phyloP scores from a whole-genome alignment of 2,329 filamentous ascomycete genomes.

The Fusarium coicis region DNA sequence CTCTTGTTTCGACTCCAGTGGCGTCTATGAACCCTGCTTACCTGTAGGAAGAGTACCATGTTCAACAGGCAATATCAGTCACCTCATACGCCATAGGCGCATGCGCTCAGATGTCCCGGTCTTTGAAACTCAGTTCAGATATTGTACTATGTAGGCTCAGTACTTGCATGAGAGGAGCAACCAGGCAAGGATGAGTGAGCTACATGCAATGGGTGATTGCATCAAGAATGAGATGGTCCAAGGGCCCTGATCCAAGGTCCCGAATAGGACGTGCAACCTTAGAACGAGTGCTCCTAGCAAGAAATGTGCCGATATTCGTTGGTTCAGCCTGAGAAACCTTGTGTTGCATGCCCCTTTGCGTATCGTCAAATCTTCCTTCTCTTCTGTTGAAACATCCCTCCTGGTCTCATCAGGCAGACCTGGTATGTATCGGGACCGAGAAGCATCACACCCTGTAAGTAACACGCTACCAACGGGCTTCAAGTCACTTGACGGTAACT shows the following conservation, averaged over 20 bases:
- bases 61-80: slow-evolving; percentile 12
- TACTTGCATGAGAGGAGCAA: slow-evolving; percentile 25
- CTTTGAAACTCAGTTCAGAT: slow-evolving; percentile 25
- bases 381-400: slow-evolving; percentile 32
- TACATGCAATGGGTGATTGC: slow-evolving; percentile 13
- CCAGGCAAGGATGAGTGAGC: slow-evolving; percentile 19
- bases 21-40: slow-evolving; percentile 14
- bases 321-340: slow-evolving; percentile 25
- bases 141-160: slow-evolving; percentile 8
- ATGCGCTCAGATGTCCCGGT: slow-evolving; percentile 25
- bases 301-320: slow-evolving; percentile 33
- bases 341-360: slow-evolving; percentile 34
- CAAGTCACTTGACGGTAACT: slow-evolving; percentile 42
- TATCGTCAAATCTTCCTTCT: slow-evolving; percentile 35
- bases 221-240: slow-evolving; percentile 13
- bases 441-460: slow-evolving; percentile 38
- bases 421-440: slow-evolving; percentile 35
- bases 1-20: slow-evolving; percentile 17
- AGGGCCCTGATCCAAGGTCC: slow-evolving; percentile 23
- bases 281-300: slow-evolving; percentile 20
- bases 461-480: slow-evolving; percentile 39
- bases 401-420: slow-evolving; percentile 38
- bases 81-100: slow-evolving; percentile 23
- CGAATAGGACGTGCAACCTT: slow-evolving; percentile 30
- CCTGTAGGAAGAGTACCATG: slow-evolving; percentile 6